These are phyloP conservation scores for Fragilaria crotonensis DNA, from an alignment of 108 stramenopile genomes.

Conservation along the genomic window DNA sequence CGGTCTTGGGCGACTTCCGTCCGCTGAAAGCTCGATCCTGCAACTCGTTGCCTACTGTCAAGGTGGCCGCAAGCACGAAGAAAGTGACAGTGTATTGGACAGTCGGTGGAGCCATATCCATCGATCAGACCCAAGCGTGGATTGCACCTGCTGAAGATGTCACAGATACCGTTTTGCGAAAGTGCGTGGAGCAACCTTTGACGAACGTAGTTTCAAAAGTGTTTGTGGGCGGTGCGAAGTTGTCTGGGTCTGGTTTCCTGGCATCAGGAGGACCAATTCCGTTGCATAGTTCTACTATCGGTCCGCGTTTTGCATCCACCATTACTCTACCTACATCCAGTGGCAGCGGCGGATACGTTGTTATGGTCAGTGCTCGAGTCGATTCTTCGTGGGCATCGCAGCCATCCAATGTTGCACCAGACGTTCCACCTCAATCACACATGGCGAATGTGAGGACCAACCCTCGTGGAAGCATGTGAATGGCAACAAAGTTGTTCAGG, in stretches of 20 bases:
- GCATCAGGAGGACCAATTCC: constrained; percentile 6
- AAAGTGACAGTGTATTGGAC: constrained; percentile 44
- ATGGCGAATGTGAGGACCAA: constrained; percentile 68
- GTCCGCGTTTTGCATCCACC: constrained; percentile 6
- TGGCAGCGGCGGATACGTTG: constrained; percentile 19
- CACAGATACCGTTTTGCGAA: constrained; percentile 14
- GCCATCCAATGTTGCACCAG: constrained; percentile 15
- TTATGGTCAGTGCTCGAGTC: constrained; percentile 39
- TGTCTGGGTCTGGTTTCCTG: background rate
- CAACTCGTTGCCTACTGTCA: constrained; percentile 5
- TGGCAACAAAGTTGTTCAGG: constrained; percentile 49
- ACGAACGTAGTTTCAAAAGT: background rate
- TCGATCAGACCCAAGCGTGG: constrained; percentile 39
- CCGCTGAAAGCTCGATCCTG: background rate
- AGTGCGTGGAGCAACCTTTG: constrained; percentile 7
- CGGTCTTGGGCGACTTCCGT: background rate
- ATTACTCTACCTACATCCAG: constrained; percentile 14
- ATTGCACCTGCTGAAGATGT: constrained; percentile 32
- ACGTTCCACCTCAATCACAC: constrained; percentile 44
- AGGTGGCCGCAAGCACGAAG: constrained; percentile 9
- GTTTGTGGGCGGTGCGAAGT: constrained; percentile 4
- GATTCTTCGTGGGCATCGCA: constrained; percentile 32
- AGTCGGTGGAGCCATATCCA: constrained; percentile 56
- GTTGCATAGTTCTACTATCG: background rate
- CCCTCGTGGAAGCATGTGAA: constrained; percentile 19